Base-by-base conservation (phyloP, 2,329 filamentous ascomycete species). In the Scytalidium lignicola region DNA sequence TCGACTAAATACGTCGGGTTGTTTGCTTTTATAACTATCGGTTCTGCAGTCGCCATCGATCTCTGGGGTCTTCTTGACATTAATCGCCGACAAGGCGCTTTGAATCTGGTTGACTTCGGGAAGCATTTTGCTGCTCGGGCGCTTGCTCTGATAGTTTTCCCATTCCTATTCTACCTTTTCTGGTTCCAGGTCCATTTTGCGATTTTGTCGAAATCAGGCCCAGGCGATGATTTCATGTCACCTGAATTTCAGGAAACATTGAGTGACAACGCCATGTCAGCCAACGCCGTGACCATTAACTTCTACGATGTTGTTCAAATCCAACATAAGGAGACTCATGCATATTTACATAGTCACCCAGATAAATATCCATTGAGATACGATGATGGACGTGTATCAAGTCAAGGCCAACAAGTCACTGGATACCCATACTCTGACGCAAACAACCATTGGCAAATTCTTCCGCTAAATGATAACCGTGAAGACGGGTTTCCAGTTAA, bases 141-240 rank as follows among this genome's bases (percentile, higher is more conserved):
- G n/a, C 74, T 95, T 55, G 91, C 88, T 13, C 76, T 99, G 49
- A 89, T 97, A 60, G 67, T 96, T 58, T 81, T 97, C 58, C 93
- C 93, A 13, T 96, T 99, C 76, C 76, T 97, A 63, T 95, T 99
- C 71, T 99, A 99, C 70, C 81, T 99, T 43, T 97, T 99, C 78
- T 99, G 93, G 93, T 99, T 99, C 84, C 93, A 99, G 77, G 91
- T 99, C 23, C 93, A 99, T 73, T 99, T 99, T 68, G 79, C 89
- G 41, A 89, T 99, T 61, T 78, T 99, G 54, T 86, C 74, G 57
- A 80, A 85, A 52, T 97, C 93, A 46, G 93, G 93, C 29, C 92
- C 93, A 41, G 93, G 93, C 47, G 93, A 99, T 65, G 92, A 97
- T 64, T 99, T 99, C 73, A 99, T 99, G 93, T 90, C 87, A 3